Percentiles rank a stretch among this genome's conserved stretches.
phyloP scores from a whole-genome alignment of 139 green algal genomes.

The Tetraselmis striata region DNA sequence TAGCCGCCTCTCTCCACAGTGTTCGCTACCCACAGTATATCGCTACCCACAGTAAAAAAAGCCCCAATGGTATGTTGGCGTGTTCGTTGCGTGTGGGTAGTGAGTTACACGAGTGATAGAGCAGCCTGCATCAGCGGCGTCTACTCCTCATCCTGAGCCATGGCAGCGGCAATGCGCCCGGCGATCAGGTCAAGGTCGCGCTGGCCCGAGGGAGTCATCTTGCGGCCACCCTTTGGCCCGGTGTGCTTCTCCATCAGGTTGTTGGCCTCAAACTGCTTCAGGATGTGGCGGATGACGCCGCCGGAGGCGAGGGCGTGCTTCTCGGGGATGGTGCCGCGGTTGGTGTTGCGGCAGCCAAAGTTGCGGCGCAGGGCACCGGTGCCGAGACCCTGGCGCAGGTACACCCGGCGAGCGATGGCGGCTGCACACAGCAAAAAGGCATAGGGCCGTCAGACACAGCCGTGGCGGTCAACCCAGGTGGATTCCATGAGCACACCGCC shows the following conservation, averaged over 20 bases:
- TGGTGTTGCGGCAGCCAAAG: constrained; percentile 76
- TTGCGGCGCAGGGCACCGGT: constrained; percentile 83
- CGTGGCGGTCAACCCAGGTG: no score
- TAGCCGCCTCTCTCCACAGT: no score
- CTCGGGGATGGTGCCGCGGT: constrained; percentile 41
- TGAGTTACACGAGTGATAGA: constrained; percentile 7
- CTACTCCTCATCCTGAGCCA: constrained; percentile 18
- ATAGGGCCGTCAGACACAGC: no score
- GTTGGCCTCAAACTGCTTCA: constrained; percentile 80
- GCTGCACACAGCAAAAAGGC: constrained; percentile 61
- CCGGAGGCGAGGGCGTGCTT: constrained; percentile 64
- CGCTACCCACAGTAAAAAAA: no score
- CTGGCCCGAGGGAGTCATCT: constrained; percentile 81
- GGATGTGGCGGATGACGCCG: constrained; percentile 73
- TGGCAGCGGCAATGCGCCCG: constrained; percentile 40
- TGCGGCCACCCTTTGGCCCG: constrained; percentile 69
- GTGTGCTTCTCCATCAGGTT: constrained; percentile 61
- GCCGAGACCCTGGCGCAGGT: constrained; percentile 83
- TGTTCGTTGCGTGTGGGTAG: background rate
- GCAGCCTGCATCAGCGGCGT: constrained; percentile 1
- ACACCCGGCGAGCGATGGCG: constrained; percentile 88
- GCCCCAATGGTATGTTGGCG: no score
- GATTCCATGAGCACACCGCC: no score
- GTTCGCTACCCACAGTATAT: no score
- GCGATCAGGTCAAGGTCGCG: constrained; percentile 91